phyloP scores from a whole-genome alignment of 176 grass and related monocot species.

The Chrysopogon serrulatus region DNA sequence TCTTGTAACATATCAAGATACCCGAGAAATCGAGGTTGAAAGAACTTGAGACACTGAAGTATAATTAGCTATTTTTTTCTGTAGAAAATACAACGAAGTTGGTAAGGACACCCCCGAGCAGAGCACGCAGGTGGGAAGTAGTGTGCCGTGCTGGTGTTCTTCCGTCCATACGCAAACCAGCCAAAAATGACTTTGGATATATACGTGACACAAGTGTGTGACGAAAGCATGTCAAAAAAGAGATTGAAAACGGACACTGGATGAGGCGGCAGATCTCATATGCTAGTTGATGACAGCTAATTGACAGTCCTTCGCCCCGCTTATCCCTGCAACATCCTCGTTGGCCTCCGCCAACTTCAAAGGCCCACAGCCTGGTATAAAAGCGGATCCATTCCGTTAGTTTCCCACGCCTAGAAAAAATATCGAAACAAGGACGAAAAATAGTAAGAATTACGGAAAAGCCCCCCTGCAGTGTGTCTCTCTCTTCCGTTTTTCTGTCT shows the following conservation, averaged over 20 bases:
- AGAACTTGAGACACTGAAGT: too few species aligned
- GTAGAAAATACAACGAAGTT: too few species aligned
- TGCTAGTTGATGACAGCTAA: slow-evolving; percentile 54
- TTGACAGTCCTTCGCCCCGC: slow-evolving; percentile 19
- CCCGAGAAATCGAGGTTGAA: too few species aligned
- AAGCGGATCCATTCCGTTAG: slow-evolving; percentile 14
- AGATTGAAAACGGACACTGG: not conserved
- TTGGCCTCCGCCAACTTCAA: slow-evolving; percentile 35
- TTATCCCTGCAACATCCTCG: slow-evolving; percentile 29
- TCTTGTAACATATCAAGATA: too few species aligned
- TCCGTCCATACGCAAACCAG: too few species aligned
- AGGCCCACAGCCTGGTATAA: slow-evolving; percentile 18
- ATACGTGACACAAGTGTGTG: not conserved
- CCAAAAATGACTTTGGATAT: too few species aligned
- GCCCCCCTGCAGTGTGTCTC: not conserved
- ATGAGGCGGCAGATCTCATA: too few species aligned
- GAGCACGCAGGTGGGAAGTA: too few species aligned
- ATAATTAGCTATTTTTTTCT: too few species aligned
- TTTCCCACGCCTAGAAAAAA: slow-evolving; percentile 4
- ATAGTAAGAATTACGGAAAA: slow-evolving; percentile 10
- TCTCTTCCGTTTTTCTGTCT: not conserved
- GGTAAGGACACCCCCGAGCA: too few species aligned
- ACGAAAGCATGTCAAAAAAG: not conserved
- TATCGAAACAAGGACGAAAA: not conserved
- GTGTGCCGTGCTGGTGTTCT: not conserved